Percentiles rank a stretch among this genome's conserved stretches.
phyloP scores from a whole-genome alignment of 345 rosid species.

The Acer campestre region DNA sequence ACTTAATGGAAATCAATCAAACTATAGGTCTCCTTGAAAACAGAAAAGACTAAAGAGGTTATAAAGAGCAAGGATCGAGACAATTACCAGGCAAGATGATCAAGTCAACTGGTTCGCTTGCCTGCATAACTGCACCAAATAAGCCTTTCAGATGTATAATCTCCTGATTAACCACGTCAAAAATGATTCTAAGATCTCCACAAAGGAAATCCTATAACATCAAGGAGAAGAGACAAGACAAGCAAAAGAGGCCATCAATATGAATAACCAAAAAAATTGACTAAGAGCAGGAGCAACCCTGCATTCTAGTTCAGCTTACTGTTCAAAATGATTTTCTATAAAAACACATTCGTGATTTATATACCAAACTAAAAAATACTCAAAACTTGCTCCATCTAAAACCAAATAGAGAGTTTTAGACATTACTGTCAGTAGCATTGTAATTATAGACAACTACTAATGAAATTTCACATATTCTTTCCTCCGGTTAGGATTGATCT shows the following conservation, averaged over 20 bases:
- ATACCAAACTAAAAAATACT: not conserved
- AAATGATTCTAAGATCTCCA: conserved; percentile 6
- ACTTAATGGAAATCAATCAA: not conserved
- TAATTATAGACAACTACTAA: not conserved
- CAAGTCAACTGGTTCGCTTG: conserved; percentile 44
- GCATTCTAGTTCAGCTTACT: not conserved
- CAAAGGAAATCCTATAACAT: not conserved
- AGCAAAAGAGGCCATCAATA: not conserved
- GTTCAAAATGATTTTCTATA: not conserved
- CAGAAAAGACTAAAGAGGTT: not conserved
- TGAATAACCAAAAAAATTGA: not conserved
- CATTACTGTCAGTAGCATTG: not conserved
- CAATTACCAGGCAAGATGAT: conserved; percentile 43
- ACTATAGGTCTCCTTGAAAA: not conserved
- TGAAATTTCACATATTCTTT: not conserved
- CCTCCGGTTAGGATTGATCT: not conserved
- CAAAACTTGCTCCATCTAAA: conserved; percentile 8
- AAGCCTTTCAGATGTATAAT: conserved; percentile 1
- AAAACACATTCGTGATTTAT: not conserved
- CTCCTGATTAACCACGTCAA: not conserved
- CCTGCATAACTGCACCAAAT: conserved; percentile 44
- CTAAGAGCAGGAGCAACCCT: not conserved
- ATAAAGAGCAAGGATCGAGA: not conserved
- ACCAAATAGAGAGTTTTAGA: not conserved
- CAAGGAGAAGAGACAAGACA: not conserved